Evolutionary conservation across 768 basidiomycete genomes (phyloP).

Genomic region (Omphalotus guepiniiformis): DNA sequence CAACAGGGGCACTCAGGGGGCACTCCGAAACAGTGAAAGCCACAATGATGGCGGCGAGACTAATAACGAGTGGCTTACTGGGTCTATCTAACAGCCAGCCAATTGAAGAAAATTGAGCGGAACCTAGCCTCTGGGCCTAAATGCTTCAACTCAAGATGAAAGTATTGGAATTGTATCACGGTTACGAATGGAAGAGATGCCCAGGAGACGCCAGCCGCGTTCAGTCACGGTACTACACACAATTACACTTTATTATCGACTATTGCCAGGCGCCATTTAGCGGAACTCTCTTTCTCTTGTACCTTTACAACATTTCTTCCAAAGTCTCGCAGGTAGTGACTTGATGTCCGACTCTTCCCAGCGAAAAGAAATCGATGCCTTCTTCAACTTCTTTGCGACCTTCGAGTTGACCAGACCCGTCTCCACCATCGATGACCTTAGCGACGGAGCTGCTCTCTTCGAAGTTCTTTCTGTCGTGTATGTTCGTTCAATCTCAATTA

Average conservation of each 20-base stretch:
- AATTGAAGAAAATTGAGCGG: no score
- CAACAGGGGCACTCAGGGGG: no score
- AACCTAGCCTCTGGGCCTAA: no score
- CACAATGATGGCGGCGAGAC: no score
- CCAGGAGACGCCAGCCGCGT: background rate
- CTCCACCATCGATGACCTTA: conserved; percentile 62
- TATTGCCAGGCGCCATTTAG: background rate
- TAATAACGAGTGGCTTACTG: no score
- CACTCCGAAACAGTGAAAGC: no score
- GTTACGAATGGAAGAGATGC: background rate
- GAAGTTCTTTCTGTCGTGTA: conserved; percentile 76
- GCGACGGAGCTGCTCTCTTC: conserved; percentile 74
- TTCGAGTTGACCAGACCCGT: conserved; percentile 67
- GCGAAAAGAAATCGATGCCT: conserved; percentile 71
- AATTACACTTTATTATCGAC: background rate
- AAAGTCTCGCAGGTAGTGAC: background rate
- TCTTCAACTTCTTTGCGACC: conserved; percentile 75
- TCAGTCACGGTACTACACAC: background rate
- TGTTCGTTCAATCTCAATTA: conserved; percentile 24
- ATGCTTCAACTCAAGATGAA: background rate
- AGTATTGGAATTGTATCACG: no score
- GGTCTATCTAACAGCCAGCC: no score
- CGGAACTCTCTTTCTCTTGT: background rate
- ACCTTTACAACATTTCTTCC: background rate
- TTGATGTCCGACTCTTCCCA: conserved; percentile 34